Conservation (phyloP, 2,329 filamentous ascomycete genomes). For the Colletotrichum navitas region DNA sequence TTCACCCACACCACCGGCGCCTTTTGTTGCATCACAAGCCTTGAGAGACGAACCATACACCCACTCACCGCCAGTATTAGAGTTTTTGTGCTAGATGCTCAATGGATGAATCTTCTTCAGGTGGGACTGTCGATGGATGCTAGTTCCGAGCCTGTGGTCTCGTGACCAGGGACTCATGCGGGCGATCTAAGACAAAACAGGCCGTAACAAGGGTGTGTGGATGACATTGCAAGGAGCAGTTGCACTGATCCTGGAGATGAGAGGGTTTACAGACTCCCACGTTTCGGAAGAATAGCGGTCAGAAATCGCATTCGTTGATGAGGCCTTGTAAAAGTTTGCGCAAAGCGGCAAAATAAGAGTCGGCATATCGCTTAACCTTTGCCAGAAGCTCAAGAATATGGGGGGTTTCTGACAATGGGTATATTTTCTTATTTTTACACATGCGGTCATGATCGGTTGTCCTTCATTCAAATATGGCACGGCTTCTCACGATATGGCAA, state of each 20-base stretch:
- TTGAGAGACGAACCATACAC: background rate
- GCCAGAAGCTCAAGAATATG: background rate
- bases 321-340: background rate
- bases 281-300: constrained; percentile 18
- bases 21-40: background rate
- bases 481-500: background rate
- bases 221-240: background rate
- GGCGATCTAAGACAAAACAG: constrained; percentile 5
- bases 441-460: background rate
- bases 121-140: constrained; percentile 14
- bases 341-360: background rate
- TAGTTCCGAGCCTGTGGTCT: constrained; percentile 10
- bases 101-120: background rate
- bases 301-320: background rate
- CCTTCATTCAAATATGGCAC: background rate
- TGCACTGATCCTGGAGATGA: constrained; percentile 5
- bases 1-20: background rate
- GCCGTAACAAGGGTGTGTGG: background rate
- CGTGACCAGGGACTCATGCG: constrained; percentile 20
- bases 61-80: constrained; percentile 6
- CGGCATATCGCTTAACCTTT: background rate
- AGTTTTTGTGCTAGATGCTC: background rate
- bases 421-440: background rate
- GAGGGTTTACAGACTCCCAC: background rate
- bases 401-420: background rate